Evolutionary conservation across 768 basidiomycete species (phyloP), one percentile per base, ranked within the genome.

Genomic region (Boletus vermiculosoides): DNA sequence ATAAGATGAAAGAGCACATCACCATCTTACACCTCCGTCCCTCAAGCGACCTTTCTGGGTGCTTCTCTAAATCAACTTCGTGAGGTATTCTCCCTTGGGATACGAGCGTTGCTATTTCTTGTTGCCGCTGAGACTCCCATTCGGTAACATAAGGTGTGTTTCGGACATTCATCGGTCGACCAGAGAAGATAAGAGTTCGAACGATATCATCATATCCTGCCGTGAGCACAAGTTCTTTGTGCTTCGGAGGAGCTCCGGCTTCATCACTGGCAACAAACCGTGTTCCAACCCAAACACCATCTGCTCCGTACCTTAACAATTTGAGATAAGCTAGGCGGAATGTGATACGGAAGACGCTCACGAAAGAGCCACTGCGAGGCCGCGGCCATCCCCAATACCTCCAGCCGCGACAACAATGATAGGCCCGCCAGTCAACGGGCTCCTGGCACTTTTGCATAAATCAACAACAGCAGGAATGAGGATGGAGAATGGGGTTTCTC

Each of bases 221-320:
- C 18, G 76, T 79, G 25, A 90, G 49, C 13, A 90, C 76, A 52
- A 82, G 73, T 50, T 90, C 79, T 67, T 91, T 91, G 71, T 90
- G 89, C 61, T 71, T 81, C 34, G 82, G 82, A 12, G 91, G 86
- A 3, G 91, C 92, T 37, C 85, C 88, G 0, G 92, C 90, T 69
- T 93, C 90, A 37, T 79, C 83, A 63, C 86, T 85, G 12, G 91
- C 90, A 41, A 92, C 90, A 66, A 94, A 94, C 39, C 91, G 85
- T 5, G 91, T 94, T 40, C 89, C 89, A 37, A 92, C 90, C 92
- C 92, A 94, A 4, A 94, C 88, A 44, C 87, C 92, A 3, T 86
- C 78, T 5, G 92, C 92, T 46, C 92, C 92, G 60, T 88, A 91
- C 51, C 87, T 88, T 59, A 46, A 20, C 51, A 25, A 15, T 16